These are phyloP conservation scores for Kuraishia cidri DNA, from an alignment of 805 yeast genomes.

Conservation along the genomic window DNA sequence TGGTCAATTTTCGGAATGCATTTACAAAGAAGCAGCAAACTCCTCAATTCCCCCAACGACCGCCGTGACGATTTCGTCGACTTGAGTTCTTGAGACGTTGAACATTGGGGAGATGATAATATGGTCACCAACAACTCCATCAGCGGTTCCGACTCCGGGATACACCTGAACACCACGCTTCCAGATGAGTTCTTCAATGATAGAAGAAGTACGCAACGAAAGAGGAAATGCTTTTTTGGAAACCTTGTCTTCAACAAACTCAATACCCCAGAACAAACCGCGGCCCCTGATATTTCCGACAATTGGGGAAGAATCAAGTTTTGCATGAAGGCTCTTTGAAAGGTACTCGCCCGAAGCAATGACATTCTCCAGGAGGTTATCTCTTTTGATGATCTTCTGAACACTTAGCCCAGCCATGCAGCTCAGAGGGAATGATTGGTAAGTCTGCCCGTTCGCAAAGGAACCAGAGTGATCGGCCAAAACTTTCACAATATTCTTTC, in stretches of 20 bases:
- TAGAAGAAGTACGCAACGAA: slow-evolving; percentile 16
- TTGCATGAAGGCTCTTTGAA: slow-evolving; percentile 8
- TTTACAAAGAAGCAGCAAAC: background rate
- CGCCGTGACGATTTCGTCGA: slow-evolving; percentile 22
- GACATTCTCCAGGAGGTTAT: slow-evolving; percentile 15
- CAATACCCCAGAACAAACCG: slow-evolving; percentile 22
- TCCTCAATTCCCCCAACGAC: slow-evolving; percentile 12
- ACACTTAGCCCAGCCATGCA: slow-evolving; percentile 21
- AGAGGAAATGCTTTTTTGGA: slow-evolving; percentile 29
- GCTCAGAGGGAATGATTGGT: slow-evolving; percentile 20
- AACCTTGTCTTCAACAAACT: slow-evolving; percentile 32
- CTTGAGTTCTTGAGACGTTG: slow-evolving; percentile 22
- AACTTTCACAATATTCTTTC: slow-evolving; percentile 13
- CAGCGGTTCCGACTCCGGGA: slow-evolving; percentile 27
- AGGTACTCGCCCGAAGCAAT: slow-evolving; percentile 16
- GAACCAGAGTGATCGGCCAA: slow-evolving; percentile 12
- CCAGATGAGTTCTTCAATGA: slow-evolving; percentile 13
- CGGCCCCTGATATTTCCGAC: slow-evolving; percentile 14
- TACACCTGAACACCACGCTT: slow-evolving; percentile 26
- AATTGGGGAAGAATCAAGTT: slow-evolving; percentile 5
- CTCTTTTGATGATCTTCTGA: slow-evolving; percentile 16
- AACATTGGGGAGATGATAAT: slow-evolving; percentile 29
- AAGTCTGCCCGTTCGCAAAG: slow-evolving; percentile 10
- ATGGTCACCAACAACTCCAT: slow-evolving; percentile 22
- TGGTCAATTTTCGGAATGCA: no score